phyloP scores from a whole-genome alignment of 257 asterid genomes.

The Ajuga chamaepitys region DNA sequence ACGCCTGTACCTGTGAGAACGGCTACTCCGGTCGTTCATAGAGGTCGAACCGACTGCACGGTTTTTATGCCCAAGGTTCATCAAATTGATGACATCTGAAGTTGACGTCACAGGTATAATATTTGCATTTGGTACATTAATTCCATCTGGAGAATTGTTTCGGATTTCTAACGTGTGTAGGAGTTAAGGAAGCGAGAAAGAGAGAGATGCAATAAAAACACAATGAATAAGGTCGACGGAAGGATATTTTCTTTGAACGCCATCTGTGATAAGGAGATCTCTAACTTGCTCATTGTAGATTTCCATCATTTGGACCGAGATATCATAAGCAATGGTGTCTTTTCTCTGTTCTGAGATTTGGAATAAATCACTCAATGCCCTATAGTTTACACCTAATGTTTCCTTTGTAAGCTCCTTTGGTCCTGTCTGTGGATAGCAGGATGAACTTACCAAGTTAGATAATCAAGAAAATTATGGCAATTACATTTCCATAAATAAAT shows the following conservation, averaged over 20 bases:
- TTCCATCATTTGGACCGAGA: constrained; percentile 53
- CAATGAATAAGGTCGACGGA: constrained; percentile 5
- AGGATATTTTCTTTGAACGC: constrained; percentile 45
- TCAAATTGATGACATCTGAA: constrained; percentile 40
- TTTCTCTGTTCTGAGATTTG: constrained; percentile 33
- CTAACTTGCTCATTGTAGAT: constrained; percentile 60
- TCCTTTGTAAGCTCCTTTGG: constrained; percentile 37
- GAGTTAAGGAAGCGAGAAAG: constrained; percentile 41
- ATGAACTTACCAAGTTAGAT: background rate
- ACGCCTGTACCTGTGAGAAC: constrained; percentile 46
- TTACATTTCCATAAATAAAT: background rate
- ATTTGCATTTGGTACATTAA: constrained; percentile 79
- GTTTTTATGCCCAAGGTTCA: constrained; percentile 63
- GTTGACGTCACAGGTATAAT: constrained; percentile 39
- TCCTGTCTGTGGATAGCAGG: constrained; percentile 34
- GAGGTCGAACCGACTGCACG: constrained; percentile 69
- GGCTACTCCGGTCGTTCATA: constrained; percentile 57
- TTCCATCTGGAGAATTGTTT: constrained; percentile 58
- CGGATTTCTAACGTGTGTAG: constrained; percentile 63
- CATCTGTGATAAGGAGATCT: constrained; percentile 42
- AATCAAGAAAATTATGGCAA: background rate
- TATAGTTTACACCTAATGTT: constrained; percentile 46
- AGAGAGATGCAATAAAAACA: background rate
- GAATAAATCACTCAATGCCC: constrained; percentile 53
- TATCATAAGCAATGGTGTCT: constrained; percentile 32